These are phyloP conservation scores for Musa acuminata DNA, from an alignment of 176 grass and related monocot species.

Conservation along the genomic window DNA sequence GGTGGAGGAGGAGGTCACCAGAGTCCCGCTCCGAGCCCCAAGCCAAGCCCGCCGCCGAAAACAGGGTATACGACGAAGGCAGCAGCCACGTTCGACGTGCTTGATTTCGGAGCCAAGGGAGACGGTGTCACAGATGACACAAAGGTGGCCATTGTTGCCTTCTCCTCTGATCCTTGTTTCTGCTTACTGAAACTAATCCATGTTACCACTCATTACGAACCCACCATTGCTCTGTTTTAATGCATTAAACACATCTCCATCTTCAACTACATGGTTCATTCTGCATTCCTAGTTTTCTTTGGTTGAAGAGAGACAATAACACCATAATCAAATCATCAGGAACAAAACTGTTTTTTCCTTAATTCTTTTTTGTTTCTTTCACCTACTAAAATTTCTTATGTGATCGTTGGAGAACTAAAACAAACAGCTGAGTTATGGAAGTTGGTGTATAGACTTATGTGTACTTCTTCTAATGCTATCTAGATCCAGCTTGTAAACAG, in stretches of 20 bases:
- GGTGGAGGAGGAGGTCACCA: background rate
- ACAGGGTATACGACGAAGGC: conserved; percentile 12
- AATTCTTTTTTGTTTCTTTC: background rate
- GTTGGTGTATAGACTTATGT: background rate
- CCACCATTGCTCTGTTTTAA: background rate
- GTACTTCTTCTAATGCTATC: background rate
- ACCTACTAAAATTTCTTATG: background rate
- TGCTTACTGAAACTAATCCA: background rate
- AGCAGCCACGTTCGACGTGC: conserved; percentile 54
- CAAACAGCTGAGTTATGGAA: background rate
- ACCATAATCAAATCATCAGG: too few relatives aligned
- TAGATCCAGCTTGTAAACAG: conserved; percentile 4
- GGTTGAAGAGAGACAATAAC: too few relatives aligned
- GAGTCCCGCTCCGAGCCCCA: background rate
- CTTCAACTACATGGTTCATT: too few relatives aligned
- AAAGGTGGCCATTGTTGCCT: conserved; percentile 42
- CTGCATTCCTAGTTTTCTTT: too few relatives aligned
- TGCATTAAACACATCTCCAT: too few relatives aligned
- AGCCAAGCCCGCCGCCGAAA: conserved; percentile 14
- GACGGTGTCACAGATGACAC: conserved; percentile 80
- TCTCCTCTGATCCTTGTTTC: background rate
- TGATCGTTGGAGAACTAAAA: background rate
- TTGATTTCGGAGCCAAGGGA: conserved; percentile 85
- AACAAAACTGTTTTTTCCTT: background rate
- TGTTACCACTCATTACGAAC: background rate